Percentiles rank a stretch among this genome's conserved stretches.
Evolutionary conservation across 164 flowering plant species (phyloP).

Genomic region (Kalanchoe fedtschenkoi): DNA sequence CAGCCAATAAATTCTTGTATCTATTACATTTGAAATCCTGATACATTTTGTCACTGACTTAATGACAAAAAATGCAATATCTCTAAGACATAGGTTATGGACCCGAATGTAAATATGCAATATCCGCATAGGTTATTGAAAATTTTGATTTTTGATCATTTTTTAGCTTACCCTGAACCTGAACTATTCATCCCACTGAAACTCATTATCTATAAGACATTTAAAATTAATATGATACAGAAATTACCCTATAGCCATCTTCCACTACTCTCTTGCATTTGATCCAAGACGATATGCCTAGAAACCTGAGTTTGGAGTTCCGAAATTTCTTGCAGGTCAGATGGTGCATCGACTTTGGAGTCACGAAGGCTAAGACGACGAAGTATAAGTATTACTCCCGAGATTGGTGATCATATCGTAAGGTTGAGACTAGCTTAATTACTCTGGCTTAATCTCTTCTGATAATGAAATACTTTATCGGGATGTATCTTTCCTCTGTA

Average conservation of each 20-base stretch:
- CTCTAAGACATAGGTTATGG: too few species aligned
- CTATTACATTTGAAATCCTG: too few species aligned
- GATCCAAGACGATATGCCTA: not conserved
- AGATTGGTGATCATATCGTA: slow-evolving; percentile 96
- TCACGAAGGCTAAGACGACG: slow-evolving; percentile 70
- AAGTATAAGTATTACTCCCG: slow-evolving; percentile 94
- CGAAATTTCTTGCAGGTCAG: slow-evolving; percentile 43
- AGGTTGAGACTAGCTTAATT: slow-evolving; percentile 45
- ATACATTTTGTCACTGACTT: too few species aligned
- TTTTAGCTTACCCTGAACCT: too few species aligned
- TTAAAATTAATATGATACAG: not conserved
- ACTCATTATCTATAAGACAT: too few species aligned
- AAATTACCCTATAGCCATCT: not conserved
- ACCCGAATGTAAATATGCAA: too few species aligned
- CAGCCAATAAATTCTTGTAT: too few species aligned
- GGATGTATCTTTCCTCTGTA: not conserved
- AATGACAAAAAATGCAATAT: too few species aligned
- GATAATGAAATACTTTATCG: not conserved
- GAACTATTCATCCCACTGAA: too few species aligned
- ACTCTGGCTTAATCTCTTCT: not conserved
- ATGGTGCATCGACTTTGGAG: slow-evolving; percentile 63
- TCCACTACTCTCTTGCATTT: not conserved
- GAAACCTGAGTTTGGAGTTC: not conserved
- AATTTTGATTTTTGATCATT: too few species aligned
- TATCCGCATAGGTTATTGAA: too few species aligned